These are phyloP conservation scores for Umbelopsis sp. DNA, from an alignment of 371 early-diverging fungal genomes.

Conservation along the genomic window DNA sequence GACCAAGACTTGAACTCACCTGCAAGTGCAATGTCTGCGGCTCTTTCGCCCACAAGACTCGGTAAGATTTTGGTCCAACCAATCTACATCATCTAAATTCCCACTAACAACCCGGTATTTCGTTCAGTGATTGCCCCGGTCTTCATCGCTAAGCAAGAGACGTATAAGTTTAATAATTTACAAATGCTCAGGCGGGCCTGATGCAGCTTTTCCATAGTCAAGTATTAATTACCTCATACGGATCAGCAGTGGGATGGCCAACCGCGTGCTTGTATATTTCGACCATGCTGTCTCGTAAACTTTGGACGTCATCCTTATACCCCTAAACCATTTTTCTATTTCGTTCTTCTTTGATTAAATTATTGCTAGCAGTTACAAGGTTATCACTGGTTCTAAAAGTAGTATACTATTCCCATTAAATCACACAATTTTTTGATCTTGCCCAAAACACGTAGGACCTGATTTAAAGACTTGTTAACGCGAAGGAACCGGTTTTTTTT, in stretches of 20 bases:
- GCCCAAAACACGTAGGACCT: no score
- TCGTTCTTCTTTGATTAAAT: not conserved
- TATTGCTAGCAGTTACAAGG: not conserved
- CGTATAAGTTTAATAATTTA: not conserved
- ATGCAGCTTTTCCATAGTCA: not conserved
- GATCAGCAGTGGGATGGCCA: not conserved
- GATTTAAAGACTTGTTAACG: no score
- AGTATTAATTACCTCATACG: not conserved
- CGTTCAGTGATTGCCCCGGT: slow-evolving; percentile 13
- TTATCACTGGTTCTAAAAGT: not conserved
- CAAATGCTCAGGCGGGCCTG: slow-evolving; percentile 12
- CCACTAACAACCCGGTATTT: not conserved
- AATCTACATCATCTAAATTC: no score
- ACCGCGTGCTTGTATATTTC: not conserved
- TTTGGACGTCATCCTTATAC: not conserved
- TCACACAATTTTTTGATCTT: no score
- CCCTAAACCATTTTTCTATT: not conserved
- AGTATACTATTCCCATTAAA: not conserved
- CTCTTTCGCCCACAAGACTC: slow-evolving; percentile 8
- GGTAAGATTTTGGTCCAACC: not conserved
- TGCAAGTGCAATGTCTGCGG: slow-evolving; percentile 20
- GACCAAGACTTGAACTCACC: slow-evolving; percentile 19
- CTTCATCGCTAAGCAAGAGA: not conserved
- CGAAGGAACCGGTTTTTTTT: no score
- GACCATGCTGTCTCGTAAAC: not conserved